phyloP scores from a whole-genome alignment of 257 asterid genomes.

The Solanum bulbocastanum region DNA sequence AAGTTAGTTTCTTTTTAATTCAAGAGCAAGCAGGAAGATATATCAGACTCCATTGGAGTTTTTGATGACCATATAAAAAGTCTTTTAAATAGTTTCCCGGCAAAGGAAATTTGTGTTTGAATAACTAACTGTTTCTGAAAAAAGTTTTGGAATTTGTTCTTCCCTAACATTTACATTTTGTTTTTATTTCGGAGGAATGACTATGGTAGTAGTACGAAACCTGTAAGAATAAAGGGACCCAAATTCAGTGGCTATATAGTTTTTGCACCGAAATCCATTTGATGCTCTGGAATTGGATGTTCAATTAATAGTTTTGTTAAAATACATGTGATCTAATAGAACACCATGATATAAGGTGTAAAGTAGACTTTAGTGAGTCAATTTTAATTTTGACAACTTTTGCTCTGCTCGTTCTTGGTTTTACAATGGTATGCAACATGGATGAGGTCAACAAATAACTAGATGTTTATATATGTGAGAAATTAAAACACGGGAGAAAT shows the following conservation, averaged over 20 bases:
- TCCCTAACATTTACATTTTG: not conserved
- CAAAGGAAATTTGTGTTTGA: not conserved
- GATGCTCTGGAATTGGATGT: not conserved
- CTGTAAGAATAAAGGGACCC: not conserved
- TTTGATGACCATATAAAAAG: not conserved
- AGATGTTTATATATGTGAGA: not conserved
- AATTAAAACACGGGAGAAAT: not conserved
- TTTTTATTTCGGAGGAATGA: not conserved
- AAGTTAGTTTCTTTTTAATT: constrained; percentile 10
- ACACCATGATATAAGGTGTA: not conserved
- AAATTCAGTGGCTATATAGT: not conserved
- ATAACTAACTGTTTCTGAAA: not conserved
- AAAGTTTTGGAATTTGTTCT: not conserved
- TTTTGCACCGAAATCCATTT: not conserved
- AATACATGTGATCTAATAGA: not conserved
- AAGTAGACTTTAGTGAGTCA: not conserved
- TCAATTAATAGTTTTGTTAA: not conserved
- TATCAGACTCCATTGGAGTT: not conserved
- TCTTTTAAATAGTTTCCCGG: not conserved
- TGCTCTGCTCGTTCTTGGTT: not conserved
- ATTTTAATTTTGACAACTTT: not conserved
- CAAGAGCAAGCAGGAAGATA: not conserved
- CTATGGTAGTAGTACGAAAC: not conserved
- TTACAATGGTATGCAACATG: not conserved
- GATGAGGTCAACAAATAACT: not conserved